Conservation (phyloP, 2,329 filamentous ascomycete genomes). For the Microsporum ferrugineum region DNA sequence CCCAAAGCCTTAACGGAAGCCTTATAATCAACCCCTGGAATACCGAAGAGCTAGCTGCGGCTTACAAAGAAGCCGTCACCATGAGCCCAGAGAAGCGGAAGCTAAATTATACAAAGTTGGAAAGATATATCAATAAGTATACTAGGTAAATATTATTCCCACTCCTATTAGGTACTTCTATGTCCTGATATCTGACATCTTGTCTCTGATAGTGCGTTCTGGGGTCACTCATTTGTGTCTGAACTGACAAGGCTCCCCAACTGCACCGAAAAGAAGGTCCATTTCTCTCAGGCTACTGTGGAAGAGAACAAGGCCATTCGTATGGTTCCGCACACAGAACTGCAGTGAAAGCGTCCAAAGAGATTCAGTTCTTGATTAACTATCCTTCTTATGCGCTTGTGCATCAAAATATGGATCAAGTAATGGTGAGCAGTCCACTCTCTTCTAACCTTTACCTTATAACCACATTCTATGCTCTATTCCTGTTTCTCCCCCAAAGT, state of each 20-base stretch:
- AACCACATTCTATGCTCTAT: not conserved
- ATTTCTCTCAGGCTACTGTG: not conserved
- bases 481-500: not conserved
- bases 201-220: conserved; percentile 57
- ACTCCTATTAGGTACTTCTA: not conserved
- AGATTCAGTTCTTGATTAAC: too few species aligned
- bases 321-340: not conserved
- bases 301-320: not conserved
- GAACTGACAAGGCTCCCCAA: conserved; percentile 58
- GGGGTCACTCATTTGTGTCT: conserved; percentile 83
- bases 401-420: too few species aligned
- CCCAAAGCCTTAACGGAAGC: conserved; percentile 85
- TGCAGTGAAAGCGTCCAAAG: not conserved
- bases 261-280: conserved; percentile 40
- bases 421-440: not conserved
- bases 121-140: conserved; percentile 94
- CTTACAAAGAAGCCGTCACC: conserved; percentile 91
- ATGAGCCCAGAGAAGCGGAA: conserved; percentile 84
- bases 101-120: conserved; percentile 79
- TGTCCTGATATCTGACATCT: not conserved
- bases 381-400: too few species aligned
- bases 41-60: conserved; percentile 84
- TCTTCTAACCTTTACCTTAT: not conserved
- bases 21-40: conserved; percentile 98
- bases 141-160: conserved; percentile 49